Percentiles rank a stretch among this genome's conserved stretches.
Conservation (phyloP, 805 yeast genomes). For the Spathaspora gorwiae region DNA sequence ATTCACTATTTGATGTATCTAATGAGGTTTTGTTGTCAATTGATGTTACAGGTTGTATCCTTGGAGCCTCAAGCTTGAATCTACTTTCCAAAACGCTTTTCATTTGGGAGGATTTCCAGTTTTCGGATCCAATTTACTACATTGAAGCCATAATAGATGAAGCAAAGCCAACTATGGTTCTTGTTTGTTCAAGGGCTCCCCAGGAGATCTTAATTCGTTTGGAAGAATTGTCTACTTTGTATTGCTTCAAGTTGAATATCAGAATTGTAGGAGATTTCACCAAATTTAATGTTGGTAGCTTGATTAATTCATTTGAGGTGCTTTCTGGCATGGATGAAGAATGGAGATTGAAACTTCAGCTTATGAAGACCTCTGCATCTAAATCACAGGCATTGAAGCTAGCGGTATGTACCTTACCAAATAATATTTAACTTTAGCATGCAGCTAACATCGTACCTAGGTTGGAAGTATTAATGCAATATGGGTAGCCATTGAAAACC, state of each 20-base stretch:
- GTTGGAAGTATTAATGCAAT: conserved; percentile 4
- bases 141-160: conserved; percentile 4
- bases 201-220: neutral
- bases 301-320: neutral
- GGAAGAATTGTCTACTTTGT: neutral
- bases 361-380: neutral
- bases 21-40: conserved; percentile 2
- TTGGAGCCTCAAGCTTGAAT: conserved; percentile 5
- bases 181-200: conserved; percentile 4
- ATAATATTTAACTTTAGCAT: neutral
- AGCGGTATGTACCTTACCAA: neutral
- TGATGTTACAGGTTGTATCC: neutral
- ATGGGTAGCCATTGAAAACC: conserved; percentile 1
- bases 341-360: neutral
- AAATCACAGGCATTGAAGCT: neutral
- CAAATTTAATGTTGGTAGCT: neutral
- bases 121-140: conserved; percentile 1
- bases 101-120: conserved; percentile 6
- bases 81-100: neutral
- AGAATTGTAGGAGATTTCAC: conserved; percentile 4
- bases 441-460: neutral
- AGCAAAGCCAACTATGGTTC: conserved; percentile 1
- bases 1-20: neutral
- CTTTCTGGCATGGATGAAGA: neutral
- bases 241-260: neutral